Conservation (phyloP, 768 basidiomycete species). For the Fistulinella prunicolor region DNA sequence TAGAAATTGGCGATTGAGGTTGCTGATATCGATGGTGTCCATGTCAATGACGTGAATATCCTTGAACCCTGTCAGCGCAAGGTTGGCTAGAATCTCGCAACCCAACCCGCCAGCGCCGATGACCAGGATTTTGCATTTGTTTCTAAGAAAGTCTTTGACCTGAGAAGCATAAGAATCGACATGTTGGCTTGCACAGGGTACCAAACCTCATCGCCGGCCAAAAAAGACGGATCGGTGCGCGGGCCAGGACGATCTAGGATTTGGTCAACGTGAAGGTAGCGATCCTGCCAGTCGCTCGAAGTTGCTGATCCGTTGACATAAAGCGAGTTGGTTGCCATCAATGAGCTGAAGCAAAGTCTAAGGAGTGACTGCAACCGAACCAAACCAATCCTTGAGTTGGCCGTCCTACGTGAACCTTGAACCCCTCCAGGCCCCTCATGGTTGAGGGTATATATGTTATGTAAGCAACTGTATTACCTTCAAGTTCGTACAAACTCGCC, state of each 20-base stretch:
- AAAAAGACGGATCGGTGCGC: constrained; percentile 80
- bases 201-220: constrained; percentile 75
- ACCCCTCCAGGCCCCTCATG: neutral
- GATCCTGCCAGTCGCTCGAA: constrained; percentile 49
- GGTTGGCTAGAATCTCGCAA: constrained; percentile 95
- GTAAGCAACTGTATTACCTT: constrained; percentile 18
- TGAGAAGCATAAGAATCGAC: constrained; percentile 28
- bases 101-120: constrained; percentile 98
- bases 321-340: constrained; percentile 23
- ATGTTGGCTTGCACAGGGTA: neutral
- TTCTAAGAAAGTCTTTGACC: constrained; percentile 86
- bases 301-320: constrained; percentile 36
- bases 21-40: constrained; percentile 99
- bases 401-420: neutral
- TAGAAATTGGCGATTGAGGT: constrained; percentile 96
- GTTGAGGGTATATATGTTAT: constrained; percentile 15
- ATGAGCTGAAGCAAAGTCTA: constrained; percentile 11
- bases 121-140: constrained; percentile 88
- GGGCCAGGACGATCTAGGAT: constrained; percentile 85
- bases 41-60: constrained; percentile 99
- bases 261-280: constrained; percentile 84
- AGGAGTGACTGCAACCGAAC: constrained; percentile 10
- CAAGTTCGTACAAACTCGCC: too few species aligned
- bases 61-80: constrained; percentile 94
- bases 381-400: neutral